Evolutionary conservation across 2,329 filamentous ascomycete species (phyloP).

Genomic region (Nigrograna mackinnonii): DNA sequence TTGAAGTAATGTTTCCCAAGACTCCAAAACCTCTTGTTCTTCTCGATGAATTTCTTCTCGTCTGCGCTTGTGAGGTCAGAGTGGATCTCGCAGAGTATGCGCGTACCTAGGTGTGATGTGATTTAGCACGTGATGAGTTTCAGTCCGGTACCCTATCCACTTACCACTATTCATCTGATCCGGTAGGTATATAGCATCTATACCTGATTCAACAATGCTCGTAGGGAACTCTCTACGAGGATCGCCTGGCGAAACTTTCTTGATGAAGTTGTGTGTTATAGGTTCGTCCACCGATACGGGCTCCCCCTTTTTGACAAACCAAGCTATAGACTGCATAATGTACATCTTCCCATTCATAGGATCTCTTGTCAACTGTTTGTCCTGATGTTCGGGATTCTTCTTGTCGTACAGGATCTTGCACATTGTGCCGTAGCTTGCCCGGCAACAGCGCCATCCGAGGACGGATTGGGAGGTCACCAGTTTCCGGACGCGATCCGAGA

Average conservation of each 20-base stretch:
- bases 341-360: slow-evolving; percentile 38
- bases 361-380: slow-evolving; percentile 27
- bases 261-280: slow-evolving; percentile 37
- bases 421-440: slow-evolving; percentile 40
- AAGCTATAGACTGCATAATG: slow-evolving; percentile 38
- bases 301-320: slow-evolving; percentile 42
- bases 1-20: slow-evolving; percentile 34
- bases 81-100: slow-evolving; percentile 40
- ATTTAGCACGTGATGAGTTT: no score
- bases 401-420: slow-evolving; percentile 42
- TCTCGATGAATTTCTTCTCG: slow-evolving; percentile 37
- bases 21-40: slow-evolving; percentile 41
- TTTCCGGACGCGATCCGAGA: slow-evolving; percentile 56
- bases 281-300: slow-evolving; percentile 35
- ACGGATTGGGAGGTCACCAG: slow-evolving; percentile 48
- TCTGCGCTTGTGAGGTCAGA: slow-evolving; percentile 34
- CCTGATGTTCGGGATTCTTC: slow-evolving; percentile 33
- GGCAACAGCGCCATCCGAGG: slow-evolving; percentile 44
- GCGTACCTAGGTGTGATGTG: slow-evolving; percentile 23
- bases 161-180: slow-evolving; percentile 30
- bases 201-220: slow-evolving; percentile 28
- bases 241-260: slow-evolving; percentile 35
- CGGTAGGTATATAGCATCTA: slow-evolving; percentile 27
- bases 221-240: slow-evolving; percentile 35
- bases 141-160: no score